These are phyloP conservation scores for Amoebophrya sp. DNA, from an alignment of 169 alveolate species.

Conservation along the genomic window DNA sequence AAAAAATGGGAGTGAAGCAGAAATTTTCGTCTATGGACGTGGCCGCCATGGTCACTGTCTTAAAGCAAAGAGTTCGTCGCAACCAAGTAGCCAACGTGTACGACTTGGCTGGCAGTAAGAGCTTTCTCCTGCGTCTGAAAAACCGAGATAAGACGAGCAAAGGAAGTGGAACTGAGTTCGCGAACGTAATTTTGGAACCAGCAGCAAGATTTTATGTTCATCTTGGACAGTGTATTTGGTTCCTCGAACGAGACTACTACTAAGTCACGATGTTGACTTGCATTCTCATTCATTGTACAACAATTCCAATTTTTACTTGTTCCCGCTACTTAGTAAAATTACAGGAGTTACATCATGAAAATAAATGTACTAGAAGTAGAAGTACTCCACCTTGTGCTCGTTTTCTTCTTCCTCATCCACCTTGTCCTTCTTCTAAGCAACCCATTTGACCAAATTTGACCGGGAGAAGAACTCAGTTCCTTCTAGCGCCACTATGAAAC, in stretches of 20 bases:
- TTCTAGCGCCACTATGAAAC: neutral
- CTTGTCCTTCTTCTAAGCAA: too few relatives aligned
- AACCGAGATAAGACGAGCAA: neutral
- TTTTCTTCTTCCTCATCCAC: too few relatives aligned
- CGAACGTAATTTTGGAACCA: neutral
- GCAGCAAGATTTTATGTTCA: neutral
- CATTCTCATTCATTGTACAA: too few relatives aligned
- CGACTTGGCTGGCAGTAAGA: neutral
- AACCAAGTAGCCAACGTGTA: neutral
- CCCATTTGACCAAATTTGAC: neutral
- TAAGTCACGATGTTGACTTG: too few relatives aligned
- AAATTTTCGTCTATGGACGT: slow-evolving; percentile 17
- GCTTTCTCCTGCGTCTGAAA: neutral
- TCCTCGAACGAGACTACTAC: too few relatives aligned
- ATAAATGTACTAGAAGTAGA: too few relatives aligned
- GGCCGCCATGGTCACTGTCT: neutral
- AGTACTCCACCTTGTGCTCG: too few relatives aligned
- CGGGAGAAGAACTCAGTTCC: neutral
- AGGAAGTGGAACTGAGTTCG: neutral
- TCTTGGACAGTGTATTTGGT: too few relatives aligned
- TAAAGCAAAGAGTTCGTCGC: neutral
- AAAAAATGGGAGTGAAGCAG: neutral
- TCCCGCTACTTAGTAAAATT: too few relatives aligned
- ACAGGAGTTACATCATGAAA: too few relatives aligned
- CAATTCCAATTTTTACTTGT: too few relatives aligned